Base-by-base conservation (phyloP, 495 filamentous ascomycete genomes). In the Cladorrhinum samala region DNA sequence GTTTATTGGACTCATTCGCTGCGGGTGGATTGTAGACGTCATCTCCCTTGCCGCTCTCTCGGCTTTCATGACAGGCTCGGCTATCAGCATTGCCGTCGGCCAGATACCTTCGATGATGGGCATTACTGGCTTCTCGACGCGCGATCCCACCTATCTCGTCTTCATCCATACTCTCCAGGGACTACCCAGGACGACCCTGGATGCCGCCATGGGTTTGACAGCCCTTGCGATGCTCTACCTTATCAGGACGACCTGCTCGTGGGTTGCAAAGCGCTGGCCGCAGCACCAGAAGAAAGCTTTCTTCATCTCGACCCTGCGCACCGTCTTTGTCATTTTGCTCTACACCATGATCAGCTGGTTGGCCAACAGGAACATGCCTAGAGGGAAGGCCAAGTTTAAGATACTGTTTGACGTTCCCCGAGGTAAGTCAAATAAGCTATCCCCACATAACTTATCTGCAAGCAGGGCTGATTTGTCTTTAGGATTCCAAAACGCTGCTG, bases 1-100 rank as follows among this genome's bases (percentile, higher is more conserved):
- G 45, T 83, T 85, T 56, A 76, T 99, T 54, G 93, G 93, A 4
- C 69, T 96, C 4, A 69, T 86, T 38, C 81, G 91, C 9, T 77
- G 84, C 27, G 93, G 93, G 16, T 95, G 91, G 80, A 87, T 99
- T 24, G 94, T 97, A 14, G 93, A 98, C 55, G 85, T 97, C 63
- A 98, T 98, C 66, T 85, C 93, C 1, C 79, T 98, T 25, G 82
- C 89, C 1, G 86, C 93, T 1, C 94, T 97, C 48, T 89, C 87
- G 8, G 91, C 93, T 2, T 98, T 95, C 80, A 97, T 99, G 91
- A 97, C 93, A 1, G 93, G 93, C 6, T 95, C 93, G 0, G 94
- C 93, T 21, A 72, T 99, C 68, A 95, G 82, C 62, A 99, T 99
- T 64, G 82, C 82, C 30, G 77, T 83, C 39, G 92, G 93, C n/a